These are phyloP conservation scores for Asterophora parasitica DNA, from an alignment of 768 basidiomycete genomes.

Conservation along the genomic window DNA sequence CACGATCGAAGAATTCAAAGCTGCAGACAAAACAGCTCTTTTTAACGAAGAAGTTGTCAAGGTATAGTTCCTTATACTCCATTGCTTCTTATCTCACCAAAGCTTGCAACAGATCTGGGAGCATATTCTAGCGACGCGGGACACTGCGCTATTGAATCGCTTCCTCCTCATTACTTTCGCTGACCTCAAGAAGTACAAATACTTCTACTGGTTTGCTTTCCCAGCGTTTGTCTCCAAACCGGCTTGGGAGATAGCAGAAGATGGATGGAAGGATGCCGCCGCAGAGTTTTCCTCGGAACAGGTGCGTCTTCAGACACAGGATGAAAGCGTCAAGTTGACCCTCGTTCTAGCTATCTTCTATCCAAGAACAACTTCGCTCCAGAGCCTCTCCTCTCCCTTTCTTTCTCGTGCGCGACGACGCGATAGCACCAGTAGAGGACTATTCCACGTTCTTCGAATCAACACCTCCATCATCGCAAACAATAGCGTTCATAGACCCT, in stretches of 20 bases:
- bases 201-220: conserved; percentile 98
- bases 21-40: conserved; percentile 81
- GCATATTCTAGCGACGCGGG: conserved; percentile 45
- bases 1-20: conserved; percentile 94
- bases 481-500: conserved; percentile 77
- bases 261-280: conserved; percentile 52
- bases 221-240: conserved; percentile 89
- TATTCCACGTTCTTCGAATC: conserved; percentile 54
- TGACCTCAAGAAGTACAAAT: conserved; percentile 97
- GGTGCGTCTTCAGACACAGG: conserved; percentile 26
- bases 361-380: conserved; percentile 45
- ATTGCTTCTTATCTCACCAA: neutral
- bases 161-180: conserved; percentile 93
- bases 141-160: conserved; percentile 55
- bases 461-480: conserved; percentile 21
- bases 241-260: conserved; percentile 74
- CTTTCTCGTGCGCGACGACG: conserved; percentile 52
- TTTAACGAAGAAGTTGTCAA: conserved; percentile 70
- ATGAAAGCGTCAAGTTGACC: neutral
- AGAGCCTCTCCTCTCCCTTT: conserved; percentile 41
- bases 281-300: conserved; percentile 37
- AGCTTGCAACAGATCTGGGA: conserved; percentile 58
- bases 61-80: conserved; percentile 28
- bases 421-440: conserved; percentile 50
- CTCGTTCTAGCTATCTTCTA: conserved; percentile 40